Percentiles rank a stretch among this genome's conserved stretches.
phyloP scores from a whole-genome alignment of 108 stramenopile species.

The Cylindrotheca fusiformis region DNA sequence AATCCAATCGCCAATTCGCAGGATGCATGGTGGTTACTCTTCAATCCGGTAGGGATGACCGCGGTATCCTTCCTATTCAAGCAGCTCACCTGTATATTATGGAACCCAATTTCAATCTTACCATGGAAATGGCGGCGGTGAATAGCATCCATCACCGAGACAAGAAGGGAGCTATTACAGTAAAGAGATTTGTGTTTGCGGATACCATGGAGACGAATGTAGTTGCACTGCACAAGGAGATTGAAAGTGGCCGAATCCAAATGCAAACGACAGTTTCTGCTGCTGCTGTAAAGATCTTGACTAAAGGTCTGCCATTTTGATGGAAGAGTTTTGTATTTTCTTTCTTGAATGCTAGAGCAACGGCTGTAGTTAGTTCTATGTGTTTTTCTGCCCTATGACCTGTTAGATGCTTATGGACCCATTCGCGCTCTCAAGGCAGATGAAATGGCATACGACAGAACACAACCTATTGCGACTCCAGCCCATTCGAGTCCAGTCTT shows the following conservation, averaged over 20 bases:
- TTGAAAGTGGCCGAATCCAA: not conserved
- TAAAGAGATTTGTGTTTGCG: not conserved
- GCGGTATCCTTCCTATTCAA: not conserved
- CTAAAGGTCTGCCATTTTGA: not conserved
- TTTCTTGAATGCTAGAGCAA: no score
- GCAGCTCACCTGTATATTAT: not conserved
- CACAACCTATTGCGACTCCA: constrained; percentile 44
- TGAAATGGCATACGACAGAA: constrained; percentile 39
- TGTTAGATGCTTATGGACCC: constrained; percentile 3
- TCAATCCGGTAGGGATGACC: not conserved
- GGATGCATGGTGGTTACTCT: not conserved
- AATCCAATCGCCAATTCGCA: not conserved
- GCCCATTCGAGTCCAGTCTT: constrained; percentile 32
- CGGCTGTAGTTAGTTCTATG: no score
- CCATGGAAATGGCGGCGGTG: not conserved
- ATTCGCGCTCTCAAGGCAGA: constrained; percentile 30
- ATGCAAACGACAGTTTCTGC: not conserved
- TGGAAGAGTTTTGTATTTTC: no score
- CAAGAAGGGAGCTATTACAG: not conserved
- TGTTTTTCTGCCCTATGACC: no score
- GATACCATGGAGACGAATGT: not conserved
- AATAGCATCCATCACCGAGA: not conserved
- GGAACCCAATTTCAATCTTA: not conserved
- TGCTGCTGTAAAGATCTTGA: not conserved
- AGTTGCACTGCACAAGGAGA: not conserved